Evolutionary conservation across 306 rosid species (phyloP).

Genomic region (Prinsepia uniflora): DNA sequence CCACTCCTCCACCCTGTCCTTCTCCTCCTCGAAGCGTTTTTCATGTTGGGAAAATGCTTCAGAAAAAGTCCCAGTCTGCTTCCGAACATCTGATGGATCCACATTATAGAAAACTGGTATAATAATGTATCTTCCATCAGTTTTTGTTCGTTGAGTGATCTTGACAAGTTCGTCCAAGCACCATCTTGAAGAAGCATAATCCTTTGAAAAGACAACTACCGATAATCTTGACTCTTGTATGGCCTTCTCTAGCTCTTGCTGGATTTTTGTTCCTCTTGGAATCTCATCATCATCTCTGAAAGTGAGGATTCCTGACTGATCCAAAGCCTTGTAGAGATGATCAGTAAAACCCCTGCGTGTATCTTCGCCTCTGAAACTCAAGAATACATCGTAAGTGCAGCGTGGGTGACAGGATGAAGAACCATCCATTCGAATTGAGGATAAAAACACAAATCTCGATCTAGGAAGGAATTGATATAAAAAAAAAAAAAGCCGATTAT

Average conservation of each 20-base stretch:
- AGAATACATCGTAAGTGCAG: neutral
- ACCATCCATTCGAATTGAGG: neutral
- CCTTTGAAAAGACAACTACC: neutral
- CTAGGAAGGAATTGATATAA: no score
- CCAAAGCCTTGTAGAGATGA: constrained; percentile 3
- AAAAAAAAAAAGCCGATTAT: no score
- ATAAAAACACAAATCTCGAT: no score
- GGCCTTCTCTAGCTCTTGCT: neutral
- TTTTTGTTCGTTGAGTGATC: neutral
- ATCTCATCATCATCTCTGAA: constrained; percentile 12
- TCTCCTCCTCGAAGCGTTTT: neutral
- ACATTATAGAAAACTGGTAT: constrained; percentile 4
- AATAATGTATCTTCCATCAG: neutral
- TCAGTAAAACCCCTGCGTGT: constrained; percentile 1
- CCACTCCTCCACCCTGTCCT: constrained; percentile 3
- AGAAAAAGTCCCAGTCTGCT: neutral
- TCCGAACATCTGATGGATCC: neutral
- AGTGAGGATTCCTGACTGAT: constrained; percentile 2
- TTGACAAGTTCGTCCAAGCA: neutral
- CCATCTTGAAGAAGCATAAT: neutral
- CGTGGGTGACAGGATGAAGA: neutral
- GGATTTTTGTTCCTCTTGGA: neutral
- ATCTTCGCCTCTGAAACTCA: constrained; percentile 8
- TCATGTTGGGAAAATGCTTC: constrained; percentile 2
- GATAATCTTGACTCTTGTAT: neutral